phyloP scores from a whole-genome alignment of 352 stramenopile genomes.

The Paralagenidium karlingii region DNA sequence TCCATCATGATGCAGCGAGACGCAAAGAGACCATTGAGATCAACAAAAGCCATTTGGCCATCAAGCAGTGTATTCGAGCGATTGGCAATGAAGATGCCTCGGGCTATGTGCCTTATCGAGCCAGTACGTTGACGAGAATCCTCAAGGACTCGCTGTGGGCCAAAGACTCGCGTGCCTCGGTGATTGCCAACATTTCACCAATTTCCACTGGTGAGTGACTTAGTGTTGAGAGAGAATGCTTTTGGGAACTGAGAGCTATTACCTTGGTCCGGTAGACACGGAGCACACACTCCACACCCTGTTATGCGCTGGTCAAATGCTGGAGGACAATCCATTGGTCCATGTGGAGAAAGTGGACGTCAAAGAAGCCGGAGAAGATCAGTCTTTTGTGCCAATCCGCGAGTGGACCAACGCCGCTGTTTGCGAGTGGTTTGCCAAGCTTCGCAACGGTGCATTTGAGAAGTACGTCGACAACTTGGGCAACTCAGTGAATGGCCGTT shows the following conservation, averaged over 20 bases:
- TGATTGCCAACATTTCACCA: conserved; percentile 75
- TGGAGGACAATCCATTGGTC: conserved; percentile 46
- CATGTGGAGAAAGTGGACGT: conserved; percentile 40
- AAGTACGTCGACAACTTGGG: conserved; percentile 40
- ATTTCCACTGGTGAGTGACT: too few species aligned
- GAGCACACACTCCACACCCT: conserved; percentile 73
- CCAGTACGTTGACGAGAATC: conserved; percentile 59
- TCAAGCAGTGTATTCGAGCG: conserved; percentile 79
- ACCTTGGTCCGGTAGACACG: conserved; percentile 54
- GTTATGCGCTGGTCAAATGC: conserved; percentile 51
- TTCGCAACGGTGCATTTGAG: conserved; percentile 25
- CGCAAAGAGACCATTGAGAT: conserved; percentile 71
- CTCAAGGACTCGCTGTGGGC: conserved; percentile 61
- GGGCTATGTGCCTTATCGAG: conserved; percentile 55
- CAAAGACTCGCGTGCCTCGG: conserved; percentile 39
- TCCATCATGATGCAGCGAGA: conserved; percentile 59
- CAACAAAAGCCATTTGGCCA: conserved; percentile 68
- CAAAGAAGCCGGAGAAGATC: conserved; percentile 26
- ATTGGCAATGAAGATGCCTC: conserved; percentile 41
- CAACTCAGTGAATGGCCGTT: conserved; percentile 32
- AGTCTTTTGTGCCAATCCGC: conserved; percentile 19
- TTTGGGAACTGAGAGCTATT: too few species aligned
- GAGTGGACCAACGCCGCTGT: conserved; percentile 49
- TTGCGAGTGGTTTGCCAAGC: conserved; percentile 29
- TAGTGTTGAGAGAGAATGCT: too few species aligned